A percentile compares a stretch with the other conserved stretches of the same genome.
Conservation (phyloP, 495 filamentous ascomycete species). For the Neurospora sublineolata region DNA sequence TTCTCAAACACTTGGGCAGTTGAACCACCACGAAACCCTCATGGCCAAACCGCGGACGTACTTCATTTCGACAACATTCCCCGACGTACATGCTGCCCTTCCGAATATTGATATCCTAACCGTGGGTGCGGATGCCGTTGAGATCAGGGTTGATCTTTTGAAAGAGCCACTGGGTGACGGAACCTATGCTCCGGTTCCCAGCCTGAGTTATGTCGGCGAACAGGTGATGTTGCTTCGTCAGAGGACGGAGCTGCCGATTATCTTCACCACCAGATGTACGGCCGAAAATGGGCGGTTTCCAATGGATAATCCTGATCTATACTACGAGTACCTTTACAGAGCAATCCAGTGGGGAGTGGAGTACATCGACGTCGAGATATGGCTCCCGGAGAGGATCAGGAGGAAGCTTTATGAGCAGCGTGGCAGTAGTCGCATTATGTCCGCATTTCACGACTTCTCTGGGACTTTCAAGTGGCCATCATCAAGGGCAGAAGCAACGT, state of each 20-base stretch:
- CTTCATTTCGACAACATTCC: constrained; percentile 77
- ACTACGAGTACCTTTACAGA: constrained; percentile 63
- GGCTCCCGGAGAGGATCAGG: constrained; percentile 68
- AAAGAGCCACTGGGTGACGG: constrained; percentile 56
- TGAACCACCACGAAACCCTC: constrained; percentile 59
- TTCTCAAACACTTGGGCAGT: constrained; percentile 64
- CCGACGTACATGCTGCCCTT: constrained; percentile 70
- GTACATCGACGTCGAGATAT: constrained; percentile 78
- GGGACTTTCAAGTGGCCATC: constrained; percentile 75
- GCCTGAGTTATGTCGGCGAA: constrained; percentile 71
- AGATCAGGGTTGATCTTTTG: constrained; percentile 70
- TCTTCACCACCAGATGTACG: constrained; percentile 72
- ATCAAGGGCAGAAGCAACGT: constrained; percentile 53
- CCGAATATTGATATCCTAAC: constrained; percentile 77
- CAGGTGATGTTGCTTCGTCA: constrained; percentile 74
- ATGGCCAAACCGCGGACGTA: constrained; percentile 66
- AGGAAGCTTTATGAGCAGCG: constrained; percentile 52
- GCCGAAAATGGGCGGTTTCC: constrained; percentile 73
- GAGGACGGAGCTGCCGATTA: constrained; percentile 74
- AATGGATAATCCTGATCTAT: constrained; percentile 63
- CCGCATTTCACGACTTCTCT: constrained; percentile 77
- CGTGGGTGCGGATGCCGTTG: constrained; percentile 72
- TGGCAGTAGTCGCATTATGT: constrained; percentile 71
- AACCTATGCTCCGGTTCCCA: constrained; percentile 49
- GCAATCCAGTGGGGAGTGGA: constrained; percentile 80